A percentile compares a stretch with the other conserved stretches of the same genome.
phyloP scores from a whole-genome alignment of 352 stramenopile genomes.

The Phytophthora quininea region DNA sequence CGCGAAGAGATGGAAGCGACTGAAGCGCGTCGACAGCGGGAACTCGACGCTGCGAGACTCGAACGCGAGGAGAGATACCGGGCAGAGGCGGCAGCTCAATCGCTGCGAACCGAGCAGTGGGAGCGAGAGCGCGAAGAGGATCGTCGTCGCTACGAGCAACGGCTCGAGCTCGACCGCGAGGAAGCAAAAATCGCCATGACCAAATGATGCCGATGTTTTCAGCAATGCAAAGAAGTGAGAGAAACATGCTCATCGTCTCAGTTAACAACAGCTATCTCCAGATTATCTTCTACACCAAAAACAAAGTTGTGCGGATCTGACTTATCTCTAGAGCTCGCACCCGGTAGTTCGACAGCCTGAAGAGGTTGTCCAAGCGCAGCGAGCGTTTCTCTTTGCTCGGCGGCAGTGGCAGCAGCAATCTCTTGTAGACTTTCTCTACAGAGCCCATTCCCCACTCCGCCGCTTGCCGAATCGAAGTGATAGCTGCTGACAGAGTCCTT shows the following conservation, averaged over 20 bases:
- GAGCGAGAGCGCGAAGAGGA: conserved; percentile 6
- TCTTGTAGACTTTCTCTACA: conserved; percentile 4
- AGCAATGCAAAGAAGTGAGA: conserved; percentile 3
- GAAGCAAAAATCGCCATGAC: conserved; percentile 8
- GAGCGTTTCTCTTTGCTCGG: neutral
- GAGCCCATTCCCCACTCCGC: conserved; percentile 11
- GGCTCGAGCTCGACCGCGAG: neutral
- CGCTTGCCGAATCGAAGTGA: neutral
- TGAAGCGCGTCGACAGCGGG: neutral
- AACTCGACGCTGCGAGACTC: conserved; percentile 3
- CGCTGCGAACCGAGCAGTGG: neutral
- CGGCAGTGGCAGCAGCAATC: neutral
- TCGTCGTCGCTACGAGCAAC: neutral
- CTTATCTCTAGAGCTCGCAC: conserved; percentile 5
- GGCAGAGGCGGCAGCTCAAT: neutral
- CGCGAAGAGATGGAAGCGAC: neutral
- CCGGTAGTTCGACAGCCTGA: neutral
- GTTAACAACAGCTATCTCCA: neutral
- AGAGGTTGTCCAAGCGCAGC: neutral
- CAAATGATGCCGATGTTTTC: conserved; percentile 13
- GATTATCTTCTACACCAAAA: neutral
- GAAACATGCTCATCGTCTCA: neutral
- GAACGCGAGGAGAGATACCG: neutral
- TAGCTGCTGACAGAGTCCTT: neutral
- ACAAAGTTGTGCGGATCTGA: conserved; percentile 1